Percentiles rank a stretch among this genome's conserved stretches.
Conservation (phyloP, 768 basidiomycete species). For the Rossbeevera mucosa region DNA sequence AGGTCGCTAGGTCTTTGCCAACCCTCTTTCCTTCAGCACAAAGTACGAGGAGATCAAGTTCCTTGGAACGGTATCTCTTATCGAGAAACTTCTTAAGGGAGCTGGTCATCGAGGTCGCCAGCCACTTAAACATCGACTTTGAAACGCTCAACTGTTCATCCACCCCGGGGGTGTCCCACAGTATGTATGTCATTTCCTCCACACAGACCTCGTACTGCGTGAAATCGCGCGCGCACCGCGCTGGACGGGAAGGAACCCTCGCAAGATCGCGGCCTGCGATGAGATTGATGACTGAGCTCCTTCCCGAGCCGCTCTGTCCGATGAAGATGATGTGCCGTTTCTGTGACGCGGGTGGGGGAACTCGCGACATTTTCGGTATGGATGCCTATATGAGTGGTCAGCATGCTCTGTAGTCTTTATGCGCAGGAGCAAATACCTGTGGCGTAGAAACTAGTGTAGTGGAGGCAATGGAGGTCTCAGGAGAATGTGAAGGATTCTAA, state of each 20-base stretch:
- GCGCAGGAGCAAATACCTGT: too few species aligned
- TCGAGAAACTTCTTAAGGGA: slow-evolving; percentile 31
- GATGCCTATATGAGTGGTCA: too few species aligned
- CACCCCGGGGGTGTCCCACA: slow-evolving; percentile 34
- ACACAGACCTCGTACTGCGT: slow-evolving; percentile 21
- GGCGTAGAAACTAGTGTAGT: too few species aligned
- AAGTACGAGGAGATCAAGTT: slow-evolving; percentile 23
- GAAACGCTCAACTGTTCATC: slow-evolving; percentile 7
- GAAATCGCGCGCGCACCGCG: slow-evolving; percentile 31
- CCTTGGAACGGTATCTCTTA: slow-evolving; percentile 16
- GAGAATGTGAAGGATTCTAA: too few species aligned
- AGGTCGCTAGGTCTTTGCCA: slow-evolving; percentile 11
- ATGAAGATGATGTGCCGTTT: slow-evolving; percentile 33
- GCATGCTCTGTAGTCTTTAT: too few species aligned
- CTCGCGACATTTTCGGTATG: too few species aligned
- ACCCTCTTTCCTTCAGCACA: slow-evolving; percentile 21
- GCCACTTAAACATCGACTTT: slow-evolving; percentile 6
- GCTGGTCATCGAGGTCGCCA: neutral
- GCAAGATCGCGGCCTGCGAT: slow-evolving; percentile 24
- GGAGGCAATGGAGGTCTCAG: too few species aligned
- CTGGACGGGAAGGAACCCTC: slow-evolving; percentile 22
- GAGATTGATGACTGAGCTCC: slow-evolving; percentile 43
- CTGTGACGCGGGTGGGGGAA: slow-evolving; percentile 3
- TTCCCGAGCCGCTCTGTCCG: slow-evolving; percentile 32
- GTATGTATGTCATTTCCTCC: slow-evolving; percentile 8